These are phyloP conservation scores for Fusarium nodosum DNA, from an alignment of 2,329 filamentous ascomycete genomes.

Conservation along the genomic window DNA sequence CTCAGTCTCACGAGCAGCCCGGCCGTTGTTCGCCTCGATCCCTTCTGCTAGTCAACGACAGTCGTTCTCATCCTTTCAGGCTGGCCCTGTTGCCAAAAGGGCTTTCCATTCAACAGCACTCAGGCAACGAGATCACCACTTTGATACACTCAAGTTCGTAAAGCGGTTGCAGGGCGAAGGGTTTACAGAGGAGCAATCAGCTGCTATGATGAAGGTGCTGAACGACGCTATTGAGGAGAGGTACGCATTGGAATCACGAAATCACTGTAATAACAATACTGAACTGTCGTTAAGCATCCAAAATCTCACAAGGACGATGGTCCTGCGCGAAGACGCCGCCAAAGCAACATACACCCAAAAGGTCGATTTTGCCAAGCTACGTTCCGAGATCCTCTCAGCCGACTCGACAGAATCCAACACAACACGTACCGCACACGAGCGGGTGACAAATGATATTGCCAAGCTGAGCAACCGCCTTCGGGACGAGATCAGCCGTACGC, in stretches of 20 bases:
- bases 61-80: conserved; percentile 43
- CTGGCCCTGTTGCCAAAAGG: conserved; percentile 51
- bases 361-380: conserved; percentile 97
- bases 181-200: conserved; percentile 94
- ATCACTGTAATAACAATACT: not conserved
- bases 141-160: conserved; percentile 98
- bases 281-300: conserved; percentile 75
- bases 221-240: conserved; percentile 98
- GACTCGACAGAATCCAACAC: conserved; percentile 92
- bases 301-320: conserved; percentile 97
- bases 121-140: conserved; percentile 85
- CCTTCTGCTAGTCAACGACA: conserved; percentile 33
- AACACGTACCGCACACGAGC: conserved; percentile 90
- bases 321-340: conserved; percentile 91
- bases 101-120: conserved; percentile 76
- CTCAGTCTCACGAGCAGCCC: conserved; percentile 45
- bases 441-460: conserved; percentile 92
- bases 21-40: conserved; percentile 40
- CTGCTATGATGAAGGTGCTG: conserved; percentile 98
- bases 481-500: conserved; percentile 94
- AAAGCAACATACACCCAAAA: conserved; percentile 87
- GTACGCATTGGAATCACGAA: conserved; percentile 54
- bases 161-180: conserved; percentile 90
- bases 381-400: conserved; percentile 90
- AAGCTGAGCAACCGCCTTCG: conserved; percentile 90